Evolutionary conservation across 139 green algal species (phyloP), one percentile per base, ranked within the genome.

Genomic region (Chlorella vulgaris): DNA sequence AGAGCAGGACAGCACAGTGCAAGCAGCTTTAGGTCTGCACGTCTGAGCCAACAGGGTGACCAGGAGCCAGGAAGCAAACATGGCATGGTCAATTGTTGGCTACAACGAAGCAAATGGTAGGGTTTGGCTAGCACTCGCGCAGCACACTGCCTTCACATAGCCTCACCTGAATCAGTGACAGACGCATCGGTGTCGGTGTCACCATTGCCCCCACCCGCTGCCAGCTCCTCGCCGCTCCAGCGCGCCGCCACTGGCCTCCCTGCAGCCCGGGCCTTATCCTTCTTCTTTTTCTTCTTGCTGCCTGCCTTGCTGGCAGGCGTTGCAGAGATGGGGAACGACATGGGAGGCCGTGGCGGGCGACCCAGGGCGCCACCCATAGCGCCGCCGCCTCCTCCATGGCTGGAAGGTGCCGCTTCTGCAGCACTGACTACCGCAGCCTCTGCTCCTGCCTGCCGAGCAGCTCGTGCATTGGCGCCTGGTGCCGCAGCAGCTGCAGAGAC

Each of bases 251-350:
- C 71, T 38, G 60, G 33, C 50, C 77, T 63, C 3, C 43, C 65
- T 26, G 77, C 76, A 7, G 63, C 62, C 26, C 43, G 61, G 43
- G 76, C 42, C 43, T 33, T 55, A 24, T 68, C 65, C 26, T 82
- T 82, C 31, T 68, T 76, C 47, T 43, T 43, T 42, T 81, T 74
- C 77, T 82, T 82, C 77, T 82, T 82, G 35, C 43, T 74, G 75
- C 40, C 21, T 1, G 7, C 7, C 47, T 76, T 82, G 43, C 35
- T 19, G 77, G 15, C 21, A 43, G 29, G n/a, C 40, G 61, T 40
- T 1, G 75, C 28, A 29, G 69, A 29, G 43, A 50, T 33, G 5
- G 50, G 61, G 5, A 33, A 42, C 35, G 43, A 28, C 35, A 3
- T 40, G 8, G 77, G 77, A 42, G 77, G 77, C 77, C 40, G 62